These are phyloP conservation scores for Epichloe baconii DNA, from an alignment of 2,329 filamentous ascomycete genomes.

Conservation along the genomic window DNA sequence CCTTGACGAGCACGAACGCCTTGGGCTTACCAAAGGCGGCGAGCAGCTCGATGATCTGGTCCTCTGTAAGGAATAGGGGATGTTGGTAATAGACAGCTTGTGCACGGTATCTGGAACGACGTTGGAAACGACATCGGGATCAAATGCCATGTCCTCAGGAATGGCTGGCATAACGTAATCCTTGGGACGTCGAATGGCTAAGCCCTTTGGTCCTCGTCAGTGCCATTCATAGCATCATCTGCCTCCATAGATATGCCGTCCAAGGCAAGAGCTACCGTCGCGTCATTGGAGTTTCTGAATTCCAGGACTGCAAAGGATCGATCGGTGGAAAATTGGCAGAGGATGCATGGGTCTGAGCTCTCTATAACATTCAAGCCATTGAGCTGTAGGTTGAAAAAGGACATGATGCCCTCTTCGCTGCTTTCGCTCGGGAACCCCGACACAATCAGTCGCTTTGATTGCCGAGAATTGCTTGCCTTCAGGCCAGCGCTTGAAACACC, in stretches of 20 bases:
- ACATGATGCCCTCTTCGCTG: slow-evolving; percentile 63
- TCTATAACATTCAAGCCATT: slow-evolving; percentile 92
- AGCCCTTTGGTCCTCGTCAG: slow-evolving; percentile 41
- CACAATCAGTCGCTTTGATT: slow-evolving; percentile 82
- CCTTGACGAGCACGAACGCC: slow-evolving; percentile 81
- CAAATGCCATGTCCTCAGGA: slow-evolving; percentile 57
- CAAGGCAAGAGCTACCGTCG: slow-evolving; percentile 80
- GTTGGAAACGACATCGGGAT: slow-evolving; percentile 64
- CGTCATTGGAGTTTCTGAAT: slow-evolving; percentile 76
- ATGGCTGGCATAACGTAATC: slow-evolving; percentile 90
- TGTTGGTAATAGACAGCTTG: slow-evolving; percentile 87
- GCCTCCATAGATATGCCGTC: slow-evolving; percentile 84
- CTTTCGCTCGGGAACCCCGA: slow-evolving; percentile 63
- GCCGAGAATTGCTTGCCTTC: slow-evolving; percentile 84
- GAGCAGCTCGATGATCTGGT: slow-evolving; percentile 82
- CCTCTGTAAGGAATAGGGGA: slow-evolving; percentile 76
- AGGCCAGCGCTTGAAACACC: slow-evolving; percentile 62
- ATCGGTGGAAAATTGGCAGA: slow-evolving; percentile 70
- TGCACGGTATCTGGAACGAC: slow-evolving; percentile 83
- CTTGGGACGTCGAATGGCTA: slow-evolving; percentile 77
- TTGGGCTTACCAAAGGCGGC: slow-evolving; percentile 88
- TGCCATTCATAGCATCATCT: slow-evolving; percentile 43
- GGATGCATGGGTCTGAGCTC: slow-evolving; percentile 69
- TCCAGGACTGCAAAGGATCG: slow-evolving; percentile 74
- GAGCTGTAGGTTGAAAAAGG: slow-evolving; percentile 92